A percentile compares a stretch with the other conserved stretches of the same genome.
Evolutionary conservation across 208 protist species (phyloP).

Genomic region (Crithidia expoeki): DNA sequence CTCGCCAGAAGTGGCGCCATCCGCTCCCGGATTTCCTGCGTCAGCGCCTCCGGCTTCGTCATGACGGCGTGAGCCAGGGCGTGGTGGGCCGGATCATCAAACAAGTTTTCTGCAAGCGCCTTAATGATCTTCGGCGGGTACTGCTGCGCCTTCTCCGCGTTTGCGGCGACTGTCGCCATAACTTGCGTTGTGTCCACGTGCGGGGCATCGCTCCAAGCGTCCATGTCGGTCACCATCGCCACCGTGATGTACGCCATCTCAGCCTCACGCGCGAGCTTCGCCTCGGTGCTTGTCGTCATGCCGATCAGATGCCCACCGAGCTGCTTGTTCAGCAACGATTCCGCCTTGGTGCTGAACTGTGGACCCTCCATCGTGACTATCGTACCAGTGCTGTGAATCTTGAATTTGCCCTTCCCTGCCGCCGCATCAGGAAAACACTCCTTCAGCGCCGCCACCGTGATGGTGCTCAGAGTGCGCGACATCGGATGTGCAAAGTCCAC

Average conservation of each 20-base stretch:
- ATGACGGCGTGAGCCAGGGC: constrained; percentile 58
- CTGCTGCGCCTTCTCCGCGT: constrained; percentile 73
- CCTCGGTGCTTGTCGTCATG: constrained; percentile 93
- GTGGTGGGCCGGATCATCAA: constrained; percentile 64
- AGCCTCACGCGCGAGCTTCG: constrained; percentile 90
- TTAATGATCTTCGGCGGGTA: constrained; percentile 56
- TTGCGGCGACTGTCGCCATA: constrained; percentile 54
- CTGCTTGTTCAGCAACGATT: constrained; percentile 81
- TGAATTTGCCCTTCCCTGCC: constrained; percentile 34
- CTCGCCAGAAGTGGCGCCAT: constrained; percentile 54
- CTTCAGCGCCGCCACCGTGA: constrained; percentile 49
- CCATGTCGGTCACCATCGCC: constrained; percentile 95
- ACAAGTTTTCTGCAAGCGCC: constrained; percentile 33
- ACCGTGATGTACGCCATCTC: constrained; percentile 89
- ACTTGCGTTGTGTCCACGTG: constrained; percentile 75
- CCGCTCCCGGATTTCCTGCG: constrained; percentile 46
- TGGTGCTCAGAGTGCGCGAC: constrained; percentile 47
- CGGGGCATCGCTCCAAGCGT: constrained; percentile 87
- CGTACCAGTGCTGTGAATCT: constrained; percentile 60
- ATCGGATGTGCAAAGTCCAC: constrained; percentile 83
- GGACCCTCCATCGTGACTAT: constrained; percentile 93
- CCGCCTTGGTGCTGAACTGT: constrained; percentile 88
- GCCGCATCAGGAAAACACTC: constrained; percentile 44
- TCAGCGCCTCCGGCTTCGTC: constrained; percentile 48
- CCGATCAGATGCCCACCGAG: constrained; percentile 88